Evolutionary conservation across 176 grass and related monocot genomes (phyloP), one percentile per base, ranked within the genome.

Genomic region (Microstegium vimineum): DNA sequence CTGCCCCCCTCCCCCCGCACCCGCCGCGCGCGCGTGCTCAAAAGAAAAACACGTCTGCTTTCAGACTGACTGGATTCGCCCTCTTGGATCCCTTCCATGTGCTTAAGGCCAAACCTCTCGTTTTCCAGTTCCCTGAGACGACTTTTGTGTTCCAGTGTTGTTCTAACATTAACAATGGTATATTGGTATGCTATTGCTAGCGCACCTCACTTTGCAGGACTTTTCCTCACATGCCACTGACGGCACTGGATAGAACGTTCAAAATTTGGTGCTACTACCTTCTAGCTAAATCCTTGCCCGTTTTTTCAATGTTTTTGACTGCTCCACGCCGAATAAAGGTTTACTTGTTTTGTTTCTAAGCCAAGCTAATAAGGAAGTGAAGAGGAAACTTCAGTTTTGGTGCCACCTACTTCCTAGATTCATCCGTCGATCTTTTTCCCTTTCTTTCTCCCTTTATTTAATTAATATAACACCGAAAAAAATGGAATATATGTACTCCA

Each of bases 231-330:
- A 59, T 59, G 54, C 51, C 20, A n/a, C 20, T 59, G n/a, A 59
- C n/a, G 8, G 54, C 4, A 25, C n/a, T 11, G 17, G 62, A 75
- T 64, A 10, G 1, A 27, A 5, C 62, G 41, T 33, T 59, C 47
- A 38, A 23, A 60, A 38, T 38, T 38, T 1, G 34, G 23, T 86
- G 43, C 78, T 59, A 40, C 78, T 59, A 40, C 70, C n/a, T 85
- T 80, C 30, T 26, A 14, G 31, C 71, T 70, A 33, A 27, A 73
- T 69, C 73, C 2, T n/a, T n/a, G 27, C 5, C 6, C 1, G 22
- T 26, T 18, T n/a, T 51, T 85, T 84, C 78, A 77, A 72, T 77
- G 62, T 52, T 81, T 52, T 76, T 75, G 87, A 80, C 76, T 62
- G 30, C 57, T 28, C 38, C 57, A 62, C 26, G 13, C 1, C 10